phyloP scores from a whole-genome alignment of 441 rosid species.

The Gossypium gossypioides region DNA sequence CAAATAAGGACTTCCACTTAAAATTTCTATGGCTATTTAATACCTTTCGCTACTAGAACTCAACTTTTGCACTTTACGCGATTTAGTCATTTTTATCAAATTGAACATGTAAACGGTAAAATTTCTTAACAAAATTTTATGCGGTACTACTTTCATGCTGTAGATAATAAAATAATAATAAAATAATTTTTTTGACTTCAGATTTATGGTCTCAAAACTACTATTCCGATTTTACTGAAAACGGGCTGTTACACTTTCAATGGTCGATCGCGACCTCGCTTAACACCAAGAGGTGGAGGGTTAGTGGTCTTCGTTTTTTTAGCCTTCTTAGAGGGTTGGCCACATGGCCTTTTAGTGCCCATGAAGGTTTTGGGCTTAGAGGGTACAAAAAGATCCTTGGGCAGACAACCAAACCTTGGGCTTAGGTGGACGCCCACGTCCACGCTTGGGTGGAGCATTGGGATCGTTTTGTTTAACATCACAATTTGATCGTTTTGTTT shows the following conservation, averaged over 20 bases:
- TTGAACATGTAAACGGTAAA: too few species aligned
- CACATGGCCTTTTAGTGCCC: conserved; percentile 42
- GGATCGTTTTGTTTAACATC: conserved; percentile 50
- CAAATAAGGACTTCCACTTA: too few species aligned
- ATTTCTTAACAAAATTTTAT: too few species aligned
- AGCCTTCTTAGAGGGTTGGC: conserved; percentile 56
- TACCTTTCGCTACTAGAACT: too few species aligned
- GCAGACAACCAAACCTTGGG: conserved; percentile 54
- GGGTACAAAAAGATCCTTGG: conserved; percentile 37
- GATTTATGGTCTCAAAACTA: too few species aligned
- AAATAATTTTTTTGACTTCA: too few species aligned
- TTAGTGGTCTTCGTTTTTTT: conserved; percentile 18
- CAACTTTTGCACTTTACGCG: too few species aligned
- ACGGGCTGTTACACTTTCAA: conserved; percentile 27
- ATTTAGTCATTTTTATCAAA: too few species aligned
- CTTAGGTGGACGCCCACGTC: conserved; percentile 78
- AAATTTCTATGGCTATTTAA: too few species aligned
- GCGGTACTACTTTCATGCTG: too few species aligned
- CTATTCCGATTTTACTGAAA: too few species aligned
- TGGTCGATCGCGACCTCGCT: conserved; percentile 54
- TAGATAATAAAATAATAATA: too few species aligned
- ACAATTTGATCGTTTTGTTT: conserved; percentile 46
- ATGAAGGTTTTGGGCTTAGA: conserved; percentile 14
- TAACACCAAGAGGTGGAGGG: conserved; percentile 20
- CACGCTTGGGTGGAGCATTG: conserved; percentile 59